These are phyloP conservation scores for Solanum rostratum DNA, from an alignment of 257 asterid species.

Conservation along the genomic window DNA sequence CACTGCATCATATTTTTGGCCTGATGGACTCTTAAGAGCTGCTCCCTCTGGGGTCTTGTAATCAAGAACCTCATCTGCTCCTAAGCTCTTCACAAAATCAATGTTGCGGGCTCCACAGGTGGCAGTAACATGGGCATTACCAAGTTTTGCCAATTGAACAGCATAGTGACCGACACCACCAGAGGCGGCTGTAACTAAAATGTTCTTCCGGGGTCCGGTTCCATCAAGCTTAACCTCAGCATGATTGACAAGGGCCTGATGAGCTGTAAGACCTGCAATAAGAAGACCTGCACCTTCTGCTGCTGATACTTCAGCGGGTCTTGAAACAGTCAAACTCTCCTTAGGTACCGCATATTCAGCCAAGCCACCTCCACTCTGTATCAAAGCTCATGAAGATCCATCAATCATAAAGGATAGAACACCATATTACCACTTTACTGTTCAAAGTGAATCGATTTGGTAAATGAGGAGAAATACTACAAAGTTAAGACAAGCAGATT, in stretches of 20 bases:
- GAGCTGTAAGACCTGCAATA: slow-evolving; percentile 54
- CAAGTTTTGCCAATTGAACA: slow-evolving; percentile 68
- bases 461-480: background rate
- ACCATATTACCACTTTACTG: background rate
- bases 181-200: slow-evolving; percentile 57
- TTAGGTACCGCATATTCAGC: slow-evolving; percentile 52
- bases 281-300: slow-evolving; percentile 56
- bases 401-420: background rate
- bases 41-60: slow-evolving; percentile 59
- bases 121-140: slow-evolving; percentile 58
- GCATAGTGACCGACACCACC: slow-evolving; percentile 80
- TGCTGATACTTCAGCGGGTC: slow-evolving; percentile 50
- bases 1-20: slow-evolving; percentile 53
- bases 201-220: slow-evolving; percentile 31
- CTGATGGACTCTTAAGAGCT: slow-evolving; percentile 53
- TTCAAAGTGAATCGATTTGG: background rate
- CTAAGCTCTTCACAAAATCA: slow-evolving; percentile 47
- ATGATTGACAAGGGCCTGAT: slow-evolving; percentile 25
- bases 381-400: background rate
- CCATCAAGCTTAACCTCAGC: slow-evolving; percentile 40
- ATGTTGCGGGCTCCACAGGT: slow-evolving; percentile 79
- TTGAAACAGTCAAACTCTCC: slow-evolving; percentile 30
- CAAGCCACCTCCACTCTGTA: slow-evolving; percentile 59
- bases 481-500: background rate
- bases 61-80: slow-evolving; percentile 76